Conservation (phyloP, 495 filamentous ascomycete genomes). For the Aspergillus cristatus region DNA sequence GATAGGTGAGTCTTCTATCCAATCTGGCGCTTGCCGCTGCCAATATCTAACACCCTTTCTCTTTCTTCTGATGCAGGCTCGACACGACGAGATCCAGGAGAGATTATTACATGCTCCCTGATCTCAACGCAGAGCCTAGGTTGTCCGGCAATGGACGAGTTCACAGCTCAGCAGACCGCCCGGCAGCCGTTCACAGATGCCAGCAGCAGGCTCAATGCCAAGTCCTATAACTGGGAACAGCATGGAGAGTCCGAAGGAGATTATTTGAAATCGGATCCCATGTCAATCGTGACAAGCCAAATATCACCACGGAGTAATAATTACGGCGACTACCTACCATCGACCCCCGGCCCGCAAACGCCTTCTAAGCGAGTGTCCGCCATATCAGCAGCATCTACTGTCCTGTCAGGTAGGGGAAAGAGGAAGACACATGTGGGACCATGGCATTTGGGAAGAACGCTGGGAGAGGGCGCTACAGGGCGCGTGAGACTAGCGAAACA, state of each 20-base stretch:
- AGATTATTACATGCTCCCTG: too few species aligned
- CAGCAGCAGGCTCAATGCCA: constrained; percentile 24
- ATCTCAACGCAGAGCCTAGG: too few species aligned
- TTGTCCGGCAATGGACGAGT: constrained; percentile 13
- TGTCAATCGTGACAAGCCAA: constrained; percentile 28
- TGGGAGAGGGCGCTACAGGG: constrained; percentile 79
- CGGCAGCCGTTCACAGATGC: constrained; percentile 44
- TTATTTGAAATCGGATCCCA: constrained; percentile 23
- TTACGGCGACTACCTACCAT: constrained; percentile 46
- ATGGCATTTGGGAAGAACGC: constrained; percentile 79
- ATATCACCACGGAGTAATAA: constrained; percentile 24
- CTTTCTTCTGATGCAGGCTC: too few species aligned
- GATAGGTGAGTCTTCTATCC: too few species aligned
- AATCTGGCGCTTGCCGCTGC: too few species aligned
- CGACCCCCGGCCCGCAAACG: constrained; percentile 39
- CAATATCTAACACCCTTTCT: too few species aligned
- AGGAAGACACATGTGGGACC: constrained; percentile 77
- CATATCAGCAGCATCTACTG: constrained; percentile 58
- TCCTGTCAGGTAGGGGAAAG: constrained; percentile 45
- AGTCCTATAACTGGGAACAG: constrained; percentile 10
- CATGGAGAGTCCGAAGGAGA: constrained; percentile 15
- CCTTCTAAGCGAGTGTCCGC: constrained; percentile 62
- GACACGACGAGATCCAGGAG: too few species aligned
- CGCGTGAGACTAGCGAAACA: constrained; percentile 78
- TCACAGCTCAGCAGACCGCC: constrained; percentile 11